phyloP scores from a whole-genome alignment of 805 yeast species.

The Hermanozyma aechmeae region DNA sequence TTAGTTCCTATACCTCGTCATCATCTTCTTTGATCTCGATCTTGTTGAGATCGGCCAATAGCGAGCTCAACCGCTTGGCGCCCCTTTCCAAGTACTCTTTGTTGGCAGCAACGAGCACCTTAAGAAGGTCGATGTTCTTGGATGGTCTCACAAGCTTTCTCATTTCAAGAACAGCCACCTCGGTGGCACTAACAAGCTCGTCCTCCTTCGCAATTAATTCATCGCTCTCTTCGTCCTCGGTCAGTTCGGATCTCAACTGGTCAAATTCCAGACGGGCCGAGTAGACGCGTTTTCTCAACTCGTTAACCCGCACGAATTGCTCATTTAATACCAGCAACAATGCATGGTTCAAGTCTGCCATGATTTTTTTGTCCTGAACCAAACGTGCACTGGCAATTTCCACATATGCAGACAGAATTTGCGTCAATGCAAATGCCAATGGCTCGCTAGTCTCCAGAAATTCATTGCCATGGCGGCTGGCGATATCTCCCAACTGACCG shows the following conservation, averaged over 20 bases:
- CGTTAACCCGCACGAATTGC: constrained; percentile 52
- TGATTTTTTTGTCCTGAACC: constrained; percentile 59
- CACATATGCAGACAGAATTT: constrained; percentile 45
- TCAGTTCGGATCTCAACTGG: constrained; percentile 48
- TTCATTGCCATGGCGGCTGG: constrained; percentile 37
- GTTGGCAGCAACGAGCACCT: constrained; percentile 62
- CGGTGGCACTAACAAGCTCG: constrained; percentile 71
- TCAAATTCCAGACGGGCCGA: constrained; percentile 64
- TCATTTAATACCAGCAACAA: constrained; percentile 43
- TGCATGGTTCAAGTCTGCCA: constrained; percentile 48
- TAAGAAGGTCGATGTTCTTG: constrained; percentile 53
- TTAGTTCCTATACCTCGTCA: constrained; percentile 14
- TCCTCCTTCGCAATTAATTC: constrained; percentile 58
- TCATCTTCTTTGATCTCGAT: constrained; percentile 29
- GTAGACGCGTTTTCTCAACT: constrained; percentile 60
- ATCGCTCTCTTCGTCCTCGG: constrained; percentile 38
- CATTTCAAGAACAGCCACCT: constrained; percentile 73
- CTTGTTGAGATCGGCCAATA: constrained; percentile 22
- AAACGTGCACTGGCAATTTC: constrained; percentile 61
- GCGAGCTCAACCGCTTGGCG: constrained; percentile 23
- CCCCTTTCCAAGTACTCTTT: constrained; percentile 43
- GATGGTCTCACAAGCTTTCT: constrained; percentile 60
- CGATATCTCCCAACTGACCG: constrained; percentile 56
- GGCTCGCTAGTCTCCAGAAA: constrained; percentile 37
- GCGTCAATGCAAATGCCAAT: constrained; percentile 44